phyloP scores from a whole-genome alignment of 2,329 filamentous ascomycete species.

The Curvularia lunata region DNA sequence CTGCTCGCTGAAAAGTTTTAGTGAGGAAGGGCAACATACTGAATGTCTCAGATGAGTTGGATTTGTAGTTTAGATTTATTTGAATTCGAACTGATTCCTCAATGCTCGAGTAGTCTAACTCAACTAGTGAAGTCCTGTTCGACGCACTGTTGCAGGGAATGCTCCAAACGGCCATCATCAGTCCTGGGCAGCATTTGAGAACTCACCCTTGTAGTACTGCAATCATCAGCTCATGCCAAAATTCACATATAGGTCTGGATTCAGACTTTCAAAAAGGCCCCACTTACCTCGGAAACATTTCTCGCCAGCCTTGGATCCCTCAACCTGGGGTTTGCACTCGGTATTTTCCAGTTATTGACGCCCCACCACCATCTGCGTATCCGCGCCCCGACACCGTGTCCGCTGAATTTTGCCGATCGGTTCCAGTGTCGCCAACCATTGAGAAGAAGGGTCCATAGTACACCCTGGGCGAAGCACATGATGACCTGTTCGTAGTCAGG shows the following conservation, averaged over 20 bases:
- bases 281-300: conserved; percentile 47
- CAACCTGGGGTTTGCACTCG: conserved; percentile 28
- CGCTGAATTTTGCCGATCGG: conserved; percentile 74
- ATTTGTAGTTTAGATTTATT: neutral
- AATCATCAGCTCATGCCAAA: conserved; percentile 16
- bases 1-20: neutral
- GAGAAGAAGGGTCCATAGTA: conserved; percentile 84
- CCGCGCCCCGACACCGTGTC: conserved; percentile 75
- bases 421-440: conserved; percentile 94
- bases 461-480: conserved; percentile 85
- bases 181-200: conserved; percentile 33
- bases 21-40: neutral
- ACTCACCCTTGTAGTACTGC: conserved; percentile 39
- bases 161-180: conserved; percentile 9
- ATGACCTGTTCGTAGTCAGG: conserved; percentile 64
- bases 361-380: conserved; percentile 92
- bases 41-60: neutral
- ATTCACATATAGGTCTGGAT: conserved; percentile 10
- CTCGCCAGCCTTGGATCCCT: conserved; percentile 42
- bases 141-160: neutral
- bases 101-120: neutral
- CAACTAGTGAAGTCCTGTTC: neutral
- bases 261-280: conserved; percentile 41
- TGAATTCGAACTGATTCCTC: neutral
- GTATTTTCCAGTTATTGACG: conserved; percentile 81